Evolutionary conservation across 176 grass and related monocot species (phyloP).

Genomic region (Musa beccarii): DNA sequence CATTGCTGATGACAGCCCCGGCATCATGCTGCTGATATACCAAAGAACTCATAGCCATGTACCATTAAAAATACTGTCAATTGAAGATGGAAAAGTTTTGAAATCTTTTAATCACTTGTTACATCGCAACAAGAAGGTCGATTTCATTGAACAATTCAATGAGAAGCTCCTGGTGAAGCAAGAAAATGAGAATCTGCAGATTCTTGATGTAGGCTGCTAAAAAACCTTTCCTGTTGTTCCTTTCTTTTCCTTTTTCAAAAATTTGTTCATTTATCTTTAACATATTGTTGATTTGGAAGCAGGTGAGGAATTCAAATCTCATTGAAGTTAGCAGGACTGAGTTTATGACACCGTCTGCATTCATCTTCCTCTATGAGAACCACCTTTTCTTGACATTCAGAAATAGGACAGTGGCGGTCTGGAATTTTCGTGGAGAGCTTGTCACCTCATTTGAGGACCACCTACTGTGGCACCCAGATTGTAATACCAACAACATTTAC

Average conservation of each 20-base stretch:
- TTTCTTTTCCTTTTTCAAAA: background rate
- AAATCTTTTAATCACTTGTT: conserved; percentile 2
- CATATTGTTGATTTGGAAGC: background rate
- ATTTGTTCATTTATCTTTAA: background rate
- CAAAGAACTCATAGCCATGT: background rate
- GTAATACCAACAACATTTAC: conserved; percentile 20
- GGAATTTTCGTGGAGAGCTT: conserved; percentile 13
- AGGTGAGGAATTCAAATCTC: conserved; percentile 8
- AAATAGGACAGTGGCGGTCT: background rate
- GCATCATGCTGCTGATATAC: conserved; percentile 17
- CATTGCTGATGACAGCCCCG: background rate
- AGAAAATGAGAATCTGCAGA: conserved; percentile 14
- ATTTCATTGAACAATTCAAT: conserved; percentile 16
- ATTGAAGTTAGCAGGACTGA: conserved; percentile 5
- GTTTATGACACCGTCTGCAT: conserved; percentile 15
- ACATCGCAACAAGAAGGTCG: conserved; percentile 1
- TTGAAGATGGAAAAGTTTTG: conserved; percentile 15
- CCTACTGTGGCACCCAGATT: background rate
- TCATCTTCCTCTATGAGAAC: conserved; percentile 7
- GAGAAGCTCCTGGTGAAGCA: conserved; percentile 21
- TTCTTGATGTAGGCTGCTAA: conserved; percentile 6
- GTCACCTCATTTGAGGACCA: conserved; percentile 16
- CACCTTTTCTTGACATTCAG: conserved; percentile 8
- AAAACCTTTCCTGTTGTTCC: background rate
- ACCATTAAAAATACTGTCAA: conserved; percentile 4